Conservation (phyloP, 306 rosid species). For the Mimosa pudica region DNA sequence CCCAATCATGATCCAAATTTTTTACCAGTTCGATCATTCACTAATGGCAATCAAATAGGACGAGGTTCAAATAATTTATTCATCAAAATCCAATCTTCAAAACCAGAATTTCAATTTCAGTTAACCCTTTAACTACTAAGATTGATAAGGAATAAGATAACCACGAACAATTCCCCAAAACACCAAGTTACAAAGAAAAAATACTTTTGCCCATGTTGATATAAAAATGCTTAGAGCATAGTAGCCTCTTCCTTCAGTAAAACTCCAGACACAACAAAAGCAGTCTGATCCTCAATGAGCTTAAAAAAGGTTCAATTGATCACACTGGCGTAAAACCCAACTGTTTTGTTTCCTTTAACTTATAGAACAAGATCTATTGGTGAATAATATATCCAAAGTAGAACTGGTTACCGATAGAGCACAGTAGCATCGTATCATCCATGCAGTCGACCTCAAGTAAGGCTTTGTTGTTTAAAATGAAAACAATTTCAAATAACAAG, state of each 20-base stretch:
- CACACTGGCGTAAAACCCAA: not conserved
- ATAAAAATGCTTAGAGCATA: not conserved
- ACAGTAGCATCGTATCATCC: too few relatives aligned
- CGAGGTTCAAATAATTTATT: constrained; percentile 12
- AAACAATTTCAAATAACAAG: not conserved
- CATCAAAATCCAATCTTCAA: constrained; percentile 20
- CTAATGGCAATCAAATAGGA: constrained; percentile 26
- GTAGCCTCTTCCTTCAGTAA: not conserved
- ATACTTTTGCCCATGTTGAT: not conserved
- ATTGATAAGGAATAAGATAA: not conserved
- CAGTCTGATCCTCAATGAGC: not conserved
- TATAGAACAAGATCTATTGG: too few relatives aligned
- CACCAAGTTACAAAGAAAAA: not conserved
- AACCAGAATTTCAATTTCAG: constrained; percentile 12
- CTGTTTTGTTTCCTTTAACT: not conserved
- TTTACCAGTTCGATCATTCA: constrained; percentile 24
- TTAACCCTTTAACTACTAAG: not conserved
- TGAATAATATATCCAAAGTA: too few relatives aligned
- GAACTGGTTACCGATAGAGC: too few relatives aligned
- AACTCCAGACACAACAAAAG: not conserved
- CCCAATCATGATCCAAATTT: not conserved
- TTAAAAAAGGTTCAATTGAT: not conserved
- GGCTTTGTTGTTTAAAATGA: not conserved
- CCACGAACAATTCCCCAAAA: constrained; percentile 10
- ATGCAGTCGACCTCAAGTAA: too few relatives aligned